phyloP scores from a whole-genome alignment of 768 basidiomycete species.

The Lactarius indigo region DNA sequence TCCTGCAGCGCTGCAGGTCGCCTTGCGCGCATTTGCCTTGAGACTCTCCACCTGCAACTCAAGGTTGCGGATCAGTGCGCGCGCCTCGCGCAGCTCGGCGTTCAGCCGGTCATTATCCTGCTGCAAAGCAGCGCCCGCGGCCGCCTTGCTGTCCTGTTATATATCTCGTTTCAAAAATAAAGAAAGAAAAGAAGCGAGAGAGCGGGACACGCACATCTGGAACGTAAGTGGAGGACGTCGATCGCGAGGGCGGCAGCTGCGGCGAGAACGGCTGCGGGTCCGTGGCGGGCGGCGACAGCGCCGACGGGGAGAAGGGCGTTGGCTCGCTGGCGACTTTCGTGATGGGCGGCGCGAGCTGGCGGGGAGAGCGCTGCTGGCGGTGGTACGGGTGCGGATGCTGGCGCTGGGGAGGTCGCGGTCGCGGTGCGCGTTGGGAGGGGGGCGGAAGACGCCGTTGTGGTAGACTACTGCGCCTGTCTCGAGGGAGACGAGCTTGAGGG shows the following conservation, averaged over 20 bases:
- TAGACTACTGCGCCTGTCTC: conserved; percentile 57
- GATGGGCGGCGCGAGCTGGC: conserved; percentile 27
- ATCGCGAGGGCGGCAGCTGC: conserved; percentile 27
- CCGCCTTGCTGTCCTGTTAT: conserved; percentile 24
- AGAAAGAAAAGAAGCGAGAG: neutral
- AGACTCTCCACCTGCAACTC: conserved; percentile 79
- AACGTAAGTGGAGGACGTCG: conserved; percentile 19
- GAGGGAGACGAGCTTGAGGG: conserved; percentile 77
- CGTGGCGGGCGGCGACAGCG: conserved; percentile 21
- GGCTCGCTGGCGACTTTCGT: conserved; percentile 17
- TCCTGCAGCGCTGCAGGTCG: conserved; percentile 57
- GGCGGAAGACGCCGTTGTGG: conserved; percentile 25
- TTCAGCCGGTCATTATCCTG: conserved; percentile 62
- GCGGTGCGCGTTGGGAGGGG: conserved; percentile 28
- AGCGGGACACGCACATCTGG: conserved; percentile 34
- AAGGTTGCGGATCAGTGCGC: conserved; percentile 76
- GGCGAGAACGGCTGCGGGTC: conserved; percentile 23
- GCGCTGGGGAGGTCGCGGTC: conserved; percentile 32
- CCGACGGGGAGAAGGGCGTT: conserved; percentile 8
- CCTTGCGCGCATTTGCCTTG: conserved; percentile 71
- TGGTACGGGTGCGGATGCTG: conserved; percentile 34
- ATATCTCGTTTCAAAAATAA: neutral
- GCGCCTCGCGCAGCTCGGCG: conserved; percentile 70
- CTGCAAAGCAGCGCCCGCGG: conserved; percentile 32
- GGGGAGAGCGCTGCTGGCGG: conserved; percentile 29